phyloP scores from a whole-genome alignment of 2,329 filamentous ascomycete genomes.

The Chrysosporium queenslandicum region DNA sequence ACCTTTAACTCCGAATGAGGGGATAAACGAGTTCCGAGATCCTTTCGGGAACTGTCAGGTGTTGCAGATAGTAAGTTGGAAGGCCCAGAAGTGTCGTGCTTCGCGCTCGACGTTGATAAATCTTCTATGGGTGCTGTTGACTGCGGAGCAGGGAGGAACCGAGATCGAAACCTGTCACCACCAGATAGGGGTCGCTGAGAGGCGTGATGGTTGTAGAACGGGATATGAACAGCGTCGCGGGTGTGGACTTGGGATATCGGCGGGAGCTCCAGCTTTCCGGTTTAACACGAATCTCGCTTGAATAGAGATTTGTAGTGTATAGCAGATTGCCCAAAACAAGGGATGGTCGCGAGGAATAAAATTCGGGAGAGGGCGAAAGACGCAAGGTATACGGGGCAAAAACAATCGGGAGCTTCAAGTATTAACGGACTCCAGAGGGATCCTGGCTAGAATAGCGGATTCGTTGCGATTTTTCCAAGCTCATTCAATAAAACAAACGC shows the following conservation, averaged over 20 bases:
- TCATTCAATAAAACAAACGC: background rate
- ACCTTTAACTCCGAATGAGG: conserved; percentile 50
- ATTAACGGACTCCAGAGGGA: background rate
- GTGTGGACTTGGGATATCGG: conserved; percentile 73
- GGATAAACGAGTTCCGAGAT: conserved; percentile 45
- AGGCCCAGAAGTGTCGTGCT: conserved; percentile 47
- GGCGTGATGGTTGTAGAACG: conserved; percentile 60
- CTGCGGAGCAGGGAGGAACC: conserved; percentile 58
- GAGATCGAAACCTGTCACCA: conserved; percentile 62
- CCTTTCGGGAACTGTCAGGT: conserved; percentile 46
- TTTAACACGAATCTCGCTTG: conserved; percentile 36
- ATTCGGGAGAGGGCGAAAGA: background rate
- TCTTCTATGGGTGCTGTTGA: conserved; percentile 21
- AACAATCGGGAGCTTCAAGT: background rate
- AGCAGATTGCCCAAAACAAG: background rate
- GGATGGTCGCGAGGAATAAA: background rate
- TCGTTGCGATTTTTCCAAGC: background rate
- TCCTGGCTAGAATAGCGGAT: background rate
- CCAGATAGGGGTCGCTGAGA: conserved; percentile 56
- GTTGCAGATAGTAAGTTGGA: conserved; percentile 38
- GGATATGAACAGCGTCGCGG: conserved; percentile 62
- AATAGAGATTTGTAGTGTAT: background rate
- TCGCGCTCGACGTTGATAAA: conserved; percentile 58
- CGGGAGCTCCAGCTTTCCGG: conserved; percentile 91
- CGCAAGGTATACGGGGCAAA: background rate